Percentiles rank a stretch among this genome's conserved stretches.
Evolutionary conservation across 352 stramenopile species (phyloP).

Genomic region (Globisporangium polare): DNA sequence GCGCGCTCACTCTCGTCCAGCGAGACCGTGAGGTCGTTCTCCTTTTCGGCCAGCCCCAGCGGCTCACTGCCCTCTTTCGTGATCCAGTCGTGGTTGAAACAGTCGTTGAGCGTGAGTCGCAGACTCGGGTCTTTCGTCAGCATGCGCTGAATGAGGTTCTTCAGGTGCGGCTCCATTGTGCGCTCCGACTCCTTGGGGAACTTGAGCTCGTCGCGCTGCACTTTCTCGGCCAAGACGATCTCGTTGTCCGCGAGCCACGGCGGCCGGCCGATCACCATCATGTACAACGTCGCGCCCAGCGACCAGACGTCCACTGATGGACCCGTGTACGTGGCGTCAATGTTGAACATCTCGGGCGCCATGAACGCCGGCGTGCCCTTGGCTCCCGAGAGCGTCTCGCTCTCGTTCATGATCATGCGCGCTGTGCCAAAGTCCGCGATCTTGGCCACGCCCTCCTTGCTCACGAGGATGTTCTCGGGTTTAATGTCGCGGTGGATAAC

Average conservation of each 20-base stretch:
- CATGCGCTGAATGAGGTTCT: conserved; percentile 90
- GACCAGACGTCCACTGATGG: conserved; percentile 88
- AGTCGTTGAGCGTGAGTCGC: conserved; percentile 76
- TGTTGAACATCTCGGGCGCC: conserved; percentile 90
- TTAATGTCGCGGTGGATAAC: conserved; percentile 93
- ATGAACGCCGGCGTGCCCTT: conserved; percentile 90
- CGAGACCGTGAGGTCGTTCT: conserved; percentile 73
- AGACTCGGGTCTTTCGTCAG: conserved; percentile 84
- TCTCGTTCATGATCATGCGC: conserved; percentile 90
- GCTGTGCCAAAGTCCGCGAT: conserved; percentile 90
- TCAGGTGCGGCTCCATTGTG: conserved; percentile 83
- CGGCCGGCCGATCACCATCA: conserved; percentile 90
- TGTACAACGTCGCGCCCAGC: conserved; percentile 88
- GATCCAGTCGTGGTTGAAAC: conserved; percentile 90
- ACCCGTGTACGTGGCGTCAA: conserved; percentile 84
- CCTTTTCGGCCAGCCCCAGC: conserved; percentile 37
- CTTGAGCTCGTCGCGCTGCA: conserved; percentile 85
- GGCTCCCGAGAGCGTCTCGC: conserved; percentile 75
- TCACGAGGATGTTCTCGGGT: conserved; percentile 86
- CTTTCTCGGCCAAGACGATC: conserved; percentile 78
- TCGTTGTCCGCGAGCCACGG: conserved; percentile 91
- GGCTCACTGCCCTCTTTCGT: conserved; percentile 92
- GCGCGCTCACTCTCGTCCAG: conserved; percentile 80
- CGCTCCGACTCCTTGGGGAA: conserved; percentile 75
- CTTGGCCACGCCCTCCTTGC: conserved; percentile 78